Evolutionary conservation across 768 basidiomycete species (phyloP).

Genomic region (Serendipita indica): DNA sequence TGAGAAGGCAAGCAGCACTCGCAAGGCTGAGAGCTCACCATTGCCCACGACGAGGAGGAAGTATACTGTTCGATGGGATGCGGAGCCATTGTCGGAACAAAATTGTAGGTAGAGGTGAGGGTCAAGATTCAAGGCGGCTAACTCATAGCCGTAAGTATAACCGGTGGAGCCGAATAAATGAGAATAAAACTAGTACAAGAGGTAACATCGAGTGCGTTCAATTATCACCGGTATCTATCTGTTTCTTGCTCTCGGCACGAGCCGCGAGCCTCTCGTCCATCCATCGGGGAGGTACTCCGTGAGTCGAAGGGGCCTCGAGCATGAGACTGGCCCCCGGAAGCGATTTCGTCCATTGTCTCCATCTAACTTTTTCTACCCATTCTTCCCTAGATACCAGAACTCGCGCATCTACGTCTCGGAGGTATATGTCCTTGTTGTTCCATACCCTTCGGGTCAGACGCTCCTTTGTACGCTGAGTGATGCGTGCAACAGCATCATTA

Average conservation of each 20-base stretch:
- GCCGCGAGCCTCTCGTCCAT: background rate
- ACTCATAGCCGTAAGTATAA: constrained; percentile 13
- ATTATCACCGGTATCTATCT: constrained; percentile 8
- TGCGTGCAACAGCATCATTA: background rate
- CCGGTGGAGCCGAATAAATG: background rate
- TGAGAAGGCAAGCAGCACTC: constrained; percentile 9
- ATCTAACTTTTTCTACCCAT: background rate
- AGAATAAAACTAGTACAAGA: background rate
- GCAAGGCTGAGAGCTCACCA: constrained; percentile 35
- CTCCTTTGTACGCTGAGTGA: background rate
- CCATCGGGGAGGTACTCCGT: background rate
- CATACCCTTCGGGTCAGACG: constrained; percentile 1
- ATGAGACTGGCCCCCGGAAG: background rate
- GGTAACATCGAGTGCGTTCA: background rate
- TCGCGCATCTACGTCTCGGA: background rate
- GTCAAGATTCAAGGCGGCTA: background rate
- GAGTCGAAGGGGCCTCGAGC: background rate
- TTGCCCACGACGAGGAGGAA: constrained; percentile 73
- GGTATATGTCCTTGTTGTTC: background rate
- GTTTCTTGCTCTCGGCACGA: background rate
- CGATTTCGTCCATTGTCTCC: background rate
- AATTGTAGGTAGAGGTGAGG: constrained; percentile 5
- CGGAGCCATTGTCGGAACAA: constrained; percentile 30
- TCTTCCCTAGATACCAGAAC: background rate
- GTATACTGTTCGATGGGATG: constrained; percentile 69